Evolutionary conservation across 23 red algal species (phyloP).

Genomic region (Gracilaria gracilis): DNA sequence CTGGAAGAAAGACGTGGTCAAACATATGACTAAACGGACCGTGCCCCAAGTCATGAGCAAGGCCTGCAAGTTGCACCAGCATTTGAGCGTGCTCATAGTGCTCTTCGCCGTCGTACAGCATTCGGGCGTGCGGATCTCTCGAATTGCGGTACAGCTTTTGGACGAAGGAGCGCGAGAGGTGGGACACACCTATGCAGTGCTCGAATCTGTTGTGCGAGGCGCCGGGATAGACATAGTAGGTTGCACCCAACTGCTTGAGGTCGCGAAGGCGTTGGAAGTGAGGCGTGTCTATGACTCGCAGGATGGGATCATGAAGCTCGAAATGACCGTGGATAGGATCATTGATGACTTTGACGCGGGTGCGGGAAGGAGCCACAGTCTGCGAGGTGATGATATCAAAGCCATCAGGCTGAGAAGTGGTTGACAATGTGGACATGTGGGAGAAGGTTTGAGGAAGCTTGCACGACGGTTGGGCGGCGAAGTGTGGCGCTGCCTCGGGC

Average conservation of each 20-base stretch:
- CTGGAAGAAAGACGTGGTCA: constrained; percentile 78
- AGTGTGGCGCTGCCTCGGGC: no score
- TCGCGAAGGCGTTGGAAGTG: constrained; percentile 97
- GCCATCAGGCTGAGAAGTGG: constrained; percentile 27
- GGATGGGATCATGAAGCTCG: constrained; percentile 62
- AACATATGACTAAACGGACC: constrained; percentile 96
- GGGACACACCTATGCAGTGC: constrained; percentile 82
- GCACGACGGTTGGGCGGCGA: not conserved
- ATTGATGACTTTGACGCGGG: constrained; percentile 77
- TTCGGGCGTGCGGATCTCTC: constrained; percentile 49
- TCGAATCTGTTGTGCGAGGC: constrained; percentile 96
- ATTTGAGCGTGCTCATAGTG: constrained; percentile 53
- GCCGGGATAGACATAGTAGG: constrained; percentile 84
- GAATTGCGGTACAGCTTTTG: constrained; percentile 60
- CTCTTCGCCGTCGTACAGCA: constrained; percentile 65
- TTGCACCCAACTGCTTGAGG: constrained; percentile 93
- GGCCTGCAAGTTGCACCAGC: constrained; percentile 84
- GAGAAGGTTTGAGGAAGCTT: not conserved
- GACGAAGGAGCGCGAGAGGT: constrained; percentile 65
- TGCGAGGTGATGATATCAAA: constrained; percentile 16
- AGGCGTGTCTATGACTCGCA: constrained; percentile 87
- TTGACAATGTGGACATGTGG: constrained; percentile 2
- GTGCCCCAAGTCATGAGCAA: constrained; percentile 97
- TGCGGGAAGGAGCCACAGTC: not conserved
- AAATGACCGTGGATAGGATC: constrained; percentile 93